phyloP scores from a whole-genome alignment of 2,329 filamentous ascomycete species.

The Anthostomella pinea region DNA sequence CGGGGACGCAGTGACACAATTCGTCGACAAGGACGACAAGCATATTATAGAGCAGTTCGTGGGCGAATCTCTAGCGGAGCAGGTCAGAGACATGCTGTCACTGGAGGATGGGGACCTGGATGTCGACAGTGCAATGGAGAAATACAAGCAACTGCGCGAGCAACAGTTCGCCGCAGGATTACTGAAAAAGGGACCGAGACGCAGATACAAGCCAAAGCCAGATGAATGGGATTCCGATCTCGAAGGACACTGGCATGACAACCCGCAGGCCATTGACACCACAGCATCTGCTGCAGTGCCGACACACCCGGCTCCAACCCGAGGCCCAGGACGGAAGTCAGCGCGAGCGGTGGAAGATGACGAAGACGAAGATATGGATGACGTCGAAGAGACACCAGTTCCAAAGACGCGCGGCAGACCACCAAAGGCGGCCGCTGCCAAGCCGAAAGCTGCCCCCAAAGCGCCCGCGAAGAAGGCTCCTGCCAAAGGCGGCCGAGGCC shows the following conservation, averaged over 20 bases:
- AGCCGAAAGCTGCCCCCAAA: slow-evolving; percentile 36
- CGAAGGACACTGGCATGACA: slow-evolving; percentile 81
- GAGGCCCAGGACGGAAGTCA: slow-evolving; percentile 35
- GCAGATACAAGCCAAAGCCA: slow-evolving; percentile 71
- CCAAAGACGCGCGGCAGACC: slow-evolving; percentile 23
- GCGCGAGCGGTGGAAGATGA: slow-evolving; percentile 30
- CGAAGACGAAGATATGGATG: slow-evolving; percentile 47
- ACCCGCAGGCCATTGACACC: slow-evolving; percentile 63
- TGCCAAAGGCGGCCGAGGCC: slow-evolving; percentile 42
- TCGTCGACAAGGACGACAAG: slow-evolving; percentile 93
- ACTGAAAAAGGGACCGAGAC: slow-evolving; percentile 50
- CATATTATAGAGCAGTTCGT: slow-evolving; percentile 84
- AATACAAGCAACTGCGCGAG: slow-evolving; percentile 67
- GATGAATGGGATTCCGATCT: slow-evolving; percentile 85
- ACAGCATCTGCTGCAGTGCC: slow-evolving; percentile 37
- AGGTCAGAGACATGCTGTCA: slow-evolving; percentile 67
- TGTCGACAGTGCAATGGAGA: slow-evolving; percentile 70
- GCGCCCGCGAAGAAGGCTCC: slow-evolving; percentile 44
- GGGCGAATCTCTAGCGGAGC: slow-evolving; percentile 65
- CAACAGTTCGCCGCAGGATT: slow-evolving; percentile 66
- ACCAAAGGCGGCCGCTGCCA: slow-evolving; percentile 34
- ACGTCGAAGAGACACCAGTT: slow-evolving; percentile 45
- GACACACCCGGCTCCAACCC: slow-evolving; percentile 20
- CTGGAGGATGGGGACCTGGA: slow-evolving; percentile 67
- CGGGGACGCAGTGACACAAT: slow-evolving; percentile 87